A percentile compares a stretch with the other conserved stretches of the same genome.
Evolutionary conservation across 148 eudicot genomes (phyloP).

Genomic region (Linanthus parryae): DNA sequence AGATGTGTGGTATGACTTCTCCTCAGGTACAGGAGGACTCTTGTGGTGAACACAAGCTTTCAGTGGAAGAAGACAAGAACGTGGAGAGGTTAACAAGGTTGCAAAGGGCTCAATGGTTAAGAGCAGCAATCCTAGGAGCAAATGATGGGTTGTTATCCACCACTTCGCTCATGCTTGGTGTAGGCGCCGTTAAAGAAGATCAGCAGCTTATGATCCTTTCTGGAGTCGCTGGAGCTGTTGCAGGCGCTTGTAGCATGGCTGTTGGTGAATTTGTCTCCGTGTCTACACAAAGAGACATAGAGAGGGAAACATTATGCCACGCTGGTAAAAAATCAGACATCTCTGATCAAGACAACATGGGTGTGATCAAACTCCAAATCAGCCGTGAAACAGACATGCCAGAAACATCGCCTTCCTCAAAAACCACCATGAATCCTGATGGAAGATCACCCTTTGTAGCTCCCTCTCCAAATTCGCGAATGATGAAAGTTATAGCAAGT

Average conservation of each 20-base stretch:
- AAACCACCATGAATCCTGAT: no score
- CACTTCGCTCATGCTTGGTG: conserved; percentile 34
- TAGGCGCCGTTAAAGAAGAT: conserved; percentile 28
- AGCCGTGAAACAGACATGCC: no score
- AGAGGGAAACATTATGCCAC: not conserved
- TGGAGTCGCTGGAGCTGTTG: conserved; percentile 33
- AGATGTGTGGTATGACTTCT: conserved; percentile 7
- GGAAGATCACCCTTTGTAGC: not conserved
- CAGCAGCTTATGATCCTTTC: conserved; percentile 26
- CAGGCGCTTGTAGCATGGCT: conserved; percentile 45
- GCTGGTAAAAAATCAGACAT: not conserved
- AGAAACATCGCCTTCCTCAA: no score
- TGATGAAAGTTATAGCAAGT: conserved; percentile 12
- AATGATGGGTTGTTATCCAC: conserved; percentile 38
- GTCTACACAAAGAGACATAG: conserved; percentile 36
- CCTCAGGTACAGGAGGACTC: conserved; percentile 7
- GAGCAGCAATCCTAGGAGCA: conserved; percentile 34
- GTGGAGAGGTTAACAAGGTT: not conserved
- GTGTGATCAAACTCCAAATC: conserved; percentile 13
- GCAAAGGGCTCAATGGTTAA: conserved; percentile 30
- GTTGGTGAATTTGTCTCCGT: conserved; percentile 44
- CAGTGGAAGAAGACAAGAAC: not conserved
- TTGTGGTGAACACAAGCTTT: conserved; percentile 20
- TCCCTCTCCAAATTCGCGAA: conserved; percentile 13
- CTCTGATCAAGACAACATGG: not conserved